Percentiles rank a stretch among this genome's conserved stretches.
phyloP scores from a whole-genome alignment of 2,329 filamentous ascomycete genomes.

The Stenocarpella maydis region DNA sequence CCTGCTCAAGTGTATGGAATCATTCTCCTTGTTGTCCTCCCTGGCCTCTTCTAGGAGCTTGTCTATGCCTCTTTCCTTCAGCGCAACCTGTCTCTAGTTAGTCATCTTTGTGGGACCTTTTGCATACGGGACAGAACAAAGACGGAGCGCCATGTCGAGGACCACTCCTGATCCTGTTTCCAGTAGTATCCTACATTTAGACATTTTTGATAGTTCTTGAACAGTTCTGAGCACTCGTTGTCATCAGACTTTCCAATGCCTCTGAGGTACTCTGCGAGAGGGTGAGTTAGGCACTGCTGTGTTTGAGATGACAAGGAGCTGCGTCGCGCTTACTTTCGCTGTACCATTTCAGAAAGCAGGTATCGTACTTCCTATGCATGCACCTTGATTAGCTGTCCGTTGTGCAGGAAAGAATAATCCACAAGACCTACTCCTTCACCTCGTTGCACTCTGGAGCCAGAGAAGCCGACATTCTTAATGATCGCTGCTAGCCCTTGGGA shows the following conservation, averaged over 20 bases:
- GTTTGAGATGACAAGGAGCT: constrained; percentile 3
- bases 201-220: constrained; percentile 89
- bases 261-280: constrained; percentile 81
- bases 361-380: constrained; percentile 79
- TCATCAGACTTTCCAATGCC: constrained; percentile 80
- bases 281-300: constrained; percentile 36
- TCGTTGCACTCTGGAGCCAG: constrained; percentile 95
- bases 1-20: constrained; percentile 71
- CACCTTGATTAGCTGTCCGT: constrained; percentile 54
- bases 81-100: constrained; percentile 69
- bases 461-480: constrained; percentile 82
- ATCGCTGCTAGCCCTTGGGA: background rate
- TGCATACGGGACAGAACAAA: background rate
- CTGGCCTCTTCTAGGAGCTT: constrained; percentile 90
- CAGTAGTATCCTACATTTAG: constrained; percentile 68
- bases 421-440: constrained; percentile 80
- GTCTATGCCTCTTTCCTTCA: constrained; percentile 91
- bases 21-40: constrained; percentile 88
- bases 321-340: constrained; percentile 80
- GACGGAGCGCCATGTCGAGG: background rate
- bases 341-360: constrained; percentile 99
- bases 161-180: background rate
- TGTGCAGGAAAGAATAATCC: background rate
- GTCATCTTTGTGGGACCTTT: background rate
- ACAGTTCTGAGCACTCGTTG: constrained; percentile 83